Conservation (phyloP, 2,329 filamentous ascomycete genomes). For the Penicillium expansum region DNA sequence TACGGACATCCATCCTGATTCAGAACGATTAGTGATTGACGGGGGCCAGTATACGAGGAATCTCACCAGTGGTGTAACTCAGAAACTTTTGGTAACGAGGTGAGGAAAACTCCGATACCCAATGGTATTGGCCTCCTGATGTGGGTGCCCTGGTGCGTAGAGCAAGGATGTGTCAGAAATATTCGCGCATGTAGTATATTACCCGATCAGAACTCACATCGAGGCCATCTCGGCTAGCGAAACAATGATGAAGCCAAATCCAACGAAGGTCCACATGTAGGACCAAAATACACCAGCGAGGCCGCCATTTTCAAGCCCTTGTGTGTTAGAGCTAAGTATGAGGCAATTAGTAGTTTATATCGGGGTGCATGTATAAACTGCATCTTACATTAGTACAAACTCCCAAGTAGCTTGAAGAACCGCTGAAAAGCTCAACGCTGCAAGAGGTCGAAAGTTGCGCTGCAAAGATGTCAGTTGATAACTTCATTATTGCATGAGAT, state of each 20-base stretch:
- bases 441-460: conserved; percentile 32
- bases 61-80: conserved; percentile 53
- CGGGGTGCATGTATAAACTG: rapidly evolving
- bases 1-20: conserved; percentile 48
- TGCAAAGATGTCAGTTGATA: not conserved
- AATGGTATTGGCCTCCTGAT: conserved; percentile 58
- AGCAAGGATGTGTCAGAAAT: not conserved
- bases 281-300: conserved; percentile 26
- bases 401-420: conserved; percentile 36
- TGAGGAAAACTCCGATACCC: conserved; percentile 56
- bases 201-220: conserved; percentile 24
- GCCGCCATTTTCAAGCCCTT: conserved; percentile 25
- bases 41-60: not conserved
- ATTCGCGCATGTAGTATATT: no score
- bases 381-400: conserved; percentile 31
- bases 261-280: conserved; percentile 54
- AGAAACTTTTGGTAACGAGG: conserved; percentile 50
- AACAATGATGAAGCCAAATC: conserved; percentile 61
- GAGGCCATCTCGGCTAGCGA: conserved; percentile 62
- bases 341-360: not conserved
- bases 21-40: not conserved
- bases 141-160: not conserved
- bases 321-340: conserved; percentile 17
- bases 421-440: conserved; percentile 33
- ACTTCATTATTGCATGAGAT: not conserved